Evolutionary conservation across 306 rosid species (phyloP).

Genomic region (Corylus americana): DNA sequence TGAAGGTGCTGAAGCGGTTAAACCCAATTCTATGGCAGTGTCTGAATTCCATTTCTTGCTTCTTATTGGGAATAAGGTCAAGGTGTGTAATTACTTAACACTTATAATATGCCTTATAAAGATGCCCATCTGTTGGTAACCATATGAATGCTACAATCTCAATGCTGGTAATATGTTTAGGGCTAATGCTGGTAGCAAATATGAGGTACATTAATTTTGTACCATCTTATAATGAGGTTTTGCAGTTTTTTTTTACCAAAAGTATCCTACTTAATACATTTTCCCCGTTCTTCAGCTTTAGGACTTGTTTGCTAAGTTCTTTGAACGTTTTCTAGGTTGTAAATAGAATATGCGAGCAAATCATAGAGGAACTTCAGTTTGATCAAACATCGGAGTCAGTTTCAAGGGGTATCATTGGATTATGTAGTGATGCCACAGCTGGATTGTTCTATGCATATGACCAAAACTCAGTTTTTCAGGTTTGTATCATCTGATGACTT

Average conservation of each 20-base stretch:
- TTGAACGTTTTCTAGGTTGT: constrained; percentile 63
- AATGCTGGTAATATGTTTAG: constrained; percentile 3
- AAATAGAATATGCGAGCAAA: constrained; percentile 90
- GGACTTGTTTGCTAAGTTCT: constrained; percentile 28
- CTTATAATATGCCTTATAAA: neutral
- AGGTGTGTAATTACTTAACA: constrained; percentile 51
- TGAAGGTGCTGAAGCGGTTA: constrained; percentile 68
- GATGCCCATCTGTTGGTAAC: neutral
- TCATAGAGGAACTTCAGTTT: constrained; percentile 95
- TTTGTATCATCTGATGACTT: constrained; percentile 38
- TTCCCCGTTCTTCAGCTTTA: constrained; percentile 13
- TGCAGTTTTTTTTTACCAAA: constrained; percentile 6
- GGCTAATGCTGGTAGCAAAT: constrained; percentile 1
- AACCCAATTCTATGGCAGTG: constrained; percentile 88
- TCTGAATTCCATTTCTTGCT: constrained; percentile 96
- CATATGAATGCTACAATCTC: neutral
- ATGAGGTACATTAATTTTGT: neutral
- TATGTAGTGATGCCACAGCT: constrained; percentile 97
- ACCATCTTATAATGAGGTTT: constrained; percentile 11
- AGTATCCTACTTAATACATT: constrained; percentile 12
- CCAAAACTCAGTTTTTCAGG: constrained; percentile 95
- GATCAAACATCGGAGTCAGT: constrained; percentile 82
- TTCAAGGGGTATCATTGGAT: constrained; percentile 85
- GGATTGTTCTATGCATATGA: constrained; percentile 95
- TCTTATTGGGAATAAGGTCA: constrained; percentile 87